Conservation (phyloP, 208 protist species). For the Trypanosoma melophagium region DNA sequence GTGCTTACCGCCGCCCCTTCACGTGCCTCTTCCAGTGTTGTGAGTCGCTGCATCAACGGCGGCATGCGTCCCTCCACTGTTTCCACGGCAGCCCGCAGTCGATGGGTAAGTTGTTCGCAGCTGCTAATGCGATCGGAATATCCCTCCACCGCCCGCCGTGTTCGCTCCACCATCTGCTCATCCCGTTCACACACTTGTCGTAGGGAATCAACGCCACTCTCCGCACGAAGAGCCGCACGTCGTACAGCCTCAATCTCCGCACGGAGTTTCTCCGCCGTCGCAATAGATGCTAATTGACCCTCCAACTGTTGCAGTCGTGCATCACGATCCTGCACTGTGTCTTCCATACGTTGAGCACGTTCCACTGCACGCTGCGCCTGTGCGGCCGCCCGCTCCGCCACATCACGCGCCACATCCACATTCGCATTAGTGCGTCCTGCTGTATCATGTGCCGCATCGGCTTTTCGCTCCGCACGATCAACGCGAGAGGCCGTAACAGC, state of each 20-base stretch:
- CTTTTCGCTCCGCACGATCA: conserved; percentile 71
- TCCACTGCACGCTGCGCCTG: conserved; percentile 43
- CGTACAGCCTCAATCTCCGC: conserved; percentile 70
- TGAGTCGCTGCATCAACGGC: conserved; percentile 30
- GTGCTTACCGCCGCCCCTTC: conserved; percentile 12
- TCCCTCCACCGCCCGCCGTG: conserved; percentile 24
- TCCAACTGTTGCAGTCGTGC: conserved; percentile 55
- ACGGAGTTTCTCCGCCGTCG: conserved; percentile 54
- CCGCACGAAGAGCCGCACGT: conserved; percentile 47
- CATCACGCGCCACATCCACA: conserved; percentile 38
- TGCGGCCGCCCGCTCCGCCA: conserved; percentile 26
- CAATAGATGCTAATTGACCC: conserved; percentile 46
- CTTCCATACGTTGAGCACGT: conserved; percentile 55
- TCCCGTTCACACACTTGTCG: conserved; percentile 45
- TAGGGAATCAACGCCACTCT: conserved; percentile 61
- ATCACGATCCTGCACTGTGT: conserved; percentile 63
- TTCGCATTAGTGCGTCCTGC: conserved; percentile 38
- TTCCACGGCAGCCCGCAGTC: conserved; percentile 20
- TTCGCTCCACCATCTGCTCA: conserved; percentile 46
- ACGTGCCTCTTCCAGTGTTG: conserved; percentile 26
- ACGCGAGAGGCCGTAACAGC: conserved; percentile 51
- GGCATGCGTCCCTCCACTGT: conserved; percentile 14
- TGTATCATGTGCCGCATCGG: conserved; percentile 53
- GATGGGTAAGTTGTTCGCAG: conserved; percentile 37
- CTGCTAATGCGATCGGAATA: conserved; percentile 31